phyloP scores from a whole-genome alignment of 225 moss, liverwort and hornwort species.

The Anthoceros angustus region DNA sequence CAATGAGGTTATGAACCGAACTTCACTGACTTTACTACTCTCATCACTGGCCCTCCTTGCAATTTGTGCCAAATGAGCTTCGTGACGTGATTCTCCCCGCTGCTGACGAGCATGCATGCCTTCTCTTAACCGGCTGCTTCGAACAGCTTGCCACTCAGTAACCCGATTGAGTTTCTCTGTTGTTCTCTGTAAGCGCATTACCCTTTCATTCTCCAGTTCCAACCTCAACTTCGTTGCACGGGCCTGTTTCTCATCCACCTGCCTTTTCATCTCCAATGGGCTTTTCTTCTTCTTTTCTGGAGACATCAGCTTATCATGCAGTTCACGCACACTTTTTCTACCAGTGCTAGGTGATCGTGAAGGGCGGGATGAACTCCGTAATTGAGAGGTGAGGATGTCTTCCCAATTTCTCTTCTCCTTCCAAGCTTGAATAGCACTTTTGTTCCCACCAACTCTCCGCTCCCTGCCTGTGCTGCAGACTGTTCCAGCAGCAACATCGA shows the following conservation, averaged over 20 bases:
- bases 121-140: slow-evolving; percentile 20
- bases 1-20: slow-evolving; percentile 16
- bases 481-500: too few species aligned
- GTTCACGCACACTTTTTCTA: slow-evolving; percentile 19
- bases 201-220: slow-evolving; percentile 21
- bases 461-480: too few species aligned
- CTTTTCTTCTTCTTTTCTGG: slow-evolving; percentile 18
- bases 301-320: slow-evolving; percentile 26
- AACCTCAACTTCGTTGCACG: slow-evolving; percentile 13
- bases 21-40: slow-evolving; percentile 25
- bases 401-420: slow-evolving; percentile 36
- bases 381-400: slow-evolving; percentile 26
- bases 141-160: slow-evolving; percentile 23
- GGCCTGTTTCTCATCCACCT: slow-evolving; percentile 22
- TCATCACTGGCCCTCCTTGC: slow-evolving; percentile 20
- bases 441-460: slow-evolving; percentile 11
- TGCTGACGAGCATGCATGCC: slow-evolving; percentile 24
- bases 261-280: slow-evolving; percentile 21
- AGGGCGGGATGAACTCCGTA: slow-evolving; percentile 11
- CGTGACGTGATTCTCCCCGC: slow-evolving; percentile 20
- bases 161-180: slow-evolving; percentile 18
- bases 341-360: slow-evolving; percentile 23
- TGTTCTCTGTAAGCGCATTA: slow-evolving; percentile 22
- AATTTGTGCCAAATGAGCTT: slow-evolving; percentile 27
- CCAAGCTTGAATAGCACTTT: slow-evolving; percentile 17